These are phyloP conservation scores for Canavalia ensiformis DNA, from an alignment of 306 rosid genomes.

Conservation along the genomic window DNA sequence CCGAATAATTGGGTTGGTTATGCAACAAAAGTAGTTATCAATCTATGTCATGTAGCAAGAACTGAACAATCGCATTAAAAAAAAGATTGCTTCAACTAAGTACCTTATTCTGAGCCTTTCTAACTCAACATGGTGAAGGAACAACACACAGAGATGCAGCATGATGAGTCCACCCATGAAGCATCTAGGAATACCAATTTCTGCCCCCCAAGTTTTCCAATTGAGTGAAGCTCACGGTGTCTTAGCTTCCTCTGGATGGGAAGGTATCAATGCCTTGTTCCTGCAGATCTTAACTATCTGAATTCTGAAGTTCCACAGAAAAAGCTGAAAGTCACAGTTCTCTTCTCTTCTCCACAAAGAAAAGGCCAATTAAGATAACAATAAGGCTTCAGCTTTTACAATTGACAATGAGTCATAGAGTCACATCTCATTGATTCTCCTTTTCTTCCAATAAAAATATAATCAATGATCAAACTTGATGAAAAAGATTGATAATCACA, in stretches of 20 bases:
- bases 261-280: conserved; percentile 73
- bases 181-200: conserved; percentile 54
- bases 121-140: conserved; percentile 42
- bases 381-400: conserved; percentile 45
- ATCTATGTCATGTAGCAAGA: conserved; percentile 17
- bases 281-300: conserved; percentile 46
- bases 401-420: conserved; percentile 48
- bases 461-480: conserved; percentile 48
- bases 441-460: conserved; percentile 44
- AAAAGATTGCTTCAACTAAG: conserved; percentile 46
- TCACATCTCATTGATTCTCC: conserved; percentile 47
- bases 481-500: conserved; percentile 51
- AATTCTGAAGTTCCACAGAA: conserved; percentile 49
- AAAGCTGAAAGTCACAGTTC: conserved; percentile 52
- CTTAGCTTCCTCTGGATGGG: conserved; percentile 65
- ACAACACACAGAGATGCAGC: conserved; percentile 49
- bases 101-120: conserved; percentile 55
- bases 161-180: conserved; percentile 46
- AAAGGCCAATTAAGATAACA: conserved; percentile 44
- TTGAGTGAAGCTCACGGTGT: conserved; percentile 57
- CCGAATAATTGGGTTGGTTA: conserved; percentile 30
- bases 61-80: conserved; percentile 36
- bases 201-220: conserved; percentile 56
- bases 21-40: conserved; percentile 26
- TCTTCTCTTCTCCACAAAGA: conserved; percentile 50